Evolutionary conservation across 2,329 filamentous ascomycete species (phyloP), one percentile per base, ranked within the genome.

Genomic region (Graphium sp.): DNA sequence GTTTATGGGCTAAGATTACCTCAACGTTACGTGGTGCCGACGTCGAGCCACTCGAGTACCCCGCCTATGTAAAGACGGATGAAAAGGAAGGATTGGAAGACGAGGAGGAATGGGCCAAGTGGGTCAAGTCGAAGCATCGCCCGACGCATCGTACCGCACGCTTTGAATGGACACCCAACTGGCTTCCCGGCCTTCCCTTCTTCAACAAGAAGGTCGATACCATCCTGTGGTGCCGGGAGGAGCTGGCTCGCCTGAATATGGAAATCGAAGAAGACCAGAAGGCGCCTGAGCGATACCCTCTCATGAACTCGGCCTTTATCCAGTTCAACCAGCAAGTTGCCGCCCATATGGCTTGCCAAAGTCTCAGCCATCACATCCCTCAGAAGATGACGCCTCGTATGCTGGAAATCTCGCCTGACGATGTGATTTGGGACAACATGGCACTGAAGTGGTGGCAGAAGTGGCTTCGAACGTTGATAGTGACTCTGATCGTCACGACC

Each of bases 271-370:
- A 76, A 24, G 89, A 95, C 39, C 89, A 98, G 47, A 66, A 76
- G 30, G 64, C 89, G 27, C 77, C 80, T 0, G 85, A 94, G 39
- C 72, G 76, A 5, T 95, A 83, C 36, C 85, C 87, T 0, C 55
- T 85, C 26, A 91, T 94, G 84, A 93, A 81, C 43, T 93, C 87
- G 1, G 89, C 89, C 1, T 98, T 98, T 41, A 84, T 98, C 35
- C 89, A 98, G 47, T 98, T 98, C 62, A 93, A 98, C 44, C 79
- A 94, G 45, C 89, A 98, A 47, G 81, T 94, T 2, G 85, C 87
- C 5, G 89, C 89, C 0, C 89, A 98, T 44, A 95, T 98, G 89
- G 89, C 87, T 33, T 94, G 84, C 47, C 89, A 98, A 48, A 74
- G 82, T 26, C 65, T 91, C 25, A 84, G 79, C 22, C 84, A 95